Evolutionary conservation across 1,139 yeast genomes (phyloP).

Genomic region (Trichomonascaceae sp.): DNA sequence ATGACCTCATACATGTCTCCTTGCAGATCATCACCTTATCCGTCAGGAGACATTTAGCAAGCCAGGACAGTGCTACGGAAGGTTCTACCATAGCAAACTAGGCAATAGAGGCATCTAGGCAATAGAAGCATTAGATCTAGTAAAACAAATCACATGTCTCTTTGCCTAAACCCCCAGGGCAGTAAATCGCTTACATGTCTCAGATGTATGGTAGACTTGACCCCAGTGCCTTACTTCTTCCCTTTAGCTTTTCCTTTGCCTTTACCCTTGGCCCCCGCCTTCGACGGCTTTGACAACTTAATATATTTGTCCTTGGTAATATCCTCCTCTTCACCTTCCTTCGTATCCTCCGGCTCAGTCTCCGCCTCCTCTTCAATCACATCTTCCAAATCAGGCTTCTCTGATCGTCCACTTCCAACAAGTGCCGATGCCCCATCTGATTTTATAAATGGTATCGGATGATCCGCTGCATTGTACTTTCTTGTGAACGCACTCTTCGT

Average conservation of each 20-base stretch:
- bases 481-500: conserved; percentile 83
- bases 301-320: conserved; percentile 54
- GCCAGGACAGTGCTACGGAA: too few species aligned
- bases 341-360: conserved; percentile 44
- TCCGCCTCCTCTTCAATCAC: conserved; percentile 54
- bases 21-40: too few species aligned
- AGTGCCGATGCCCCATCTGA: conserved; percentile 44
- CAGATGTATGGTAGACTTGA: too few species aligned
- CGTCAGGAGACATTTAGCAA: too few species aligned
- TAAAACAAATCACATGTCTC: too few species aligned
- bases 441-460: conserved; percentile 81
- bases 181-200: too few species aligned
- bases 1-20: too few species aligned
- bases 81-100: too few species aligned
- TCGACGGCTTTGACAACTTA: conserved; percentile 40
- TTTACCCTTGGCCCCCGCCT: conserved; percentile 22
- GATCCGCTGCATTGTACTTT: conserved; percentile 64
- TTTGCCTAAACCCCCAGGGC: too few species aligned
- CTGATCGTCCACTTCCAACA: conserved; percentile 12
- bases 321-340: conserved; percentile 36
- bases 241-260: conserved; percentile 19
- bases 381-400: conserved; percentile 55
- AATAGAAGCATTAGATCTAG: too few species aligned
- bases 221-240: conserved; percentile 9
- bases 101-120: too few species aligned